These are phyloP conservation scores for Bassia scoparia DNA, from an alignment of 148 eudicot species.

Conservation along the genomic window DNA sequence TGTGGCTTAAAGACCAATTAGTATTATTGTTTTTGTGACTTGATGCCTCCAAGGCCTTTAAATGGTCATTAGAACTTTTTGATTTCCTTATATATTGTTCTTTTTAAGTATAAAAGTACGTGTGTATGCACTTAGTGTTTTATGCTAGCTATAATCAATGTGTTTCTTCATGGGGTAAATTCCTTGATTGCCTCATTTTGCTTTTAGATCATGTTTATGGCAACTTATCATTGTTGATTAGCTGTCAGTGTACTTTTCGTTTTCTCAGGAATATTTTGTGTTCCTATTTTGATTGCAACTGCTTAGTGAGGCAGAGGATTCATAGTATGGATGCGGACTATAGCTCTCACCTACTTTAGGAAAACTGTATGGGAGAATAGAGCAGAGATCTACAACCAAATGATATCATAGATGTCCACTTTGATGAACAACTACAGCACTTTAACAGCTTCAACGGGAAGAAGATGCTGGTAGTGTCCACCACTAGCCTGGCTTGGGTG, in stretches of 20 bases:
- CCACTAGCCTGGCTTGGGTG: slow-evolving; percentile 98
- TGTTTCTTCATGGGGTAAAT: no score
- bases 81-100: no score
- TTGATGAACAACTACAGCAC: slow-evolving; percentile 71
- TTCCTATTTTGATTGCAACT: slow-evolving; percentile 29
- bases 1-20: not conserved
- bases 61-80: no score
- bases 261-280: not conserved
- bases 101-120: no score
- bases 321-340: slow-evolving; percentile 97
- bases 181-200: no score
- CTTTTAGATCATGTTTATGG: not conserved
- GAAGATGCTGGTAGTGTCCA: slow-evolving; percentile 90
- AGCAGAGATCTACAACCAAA: slow-evolving; percentile 51
- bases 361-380: slow-evolving; percentile 81
- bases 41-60: no score
- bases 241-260: not conserved
- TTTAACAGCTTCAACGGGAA: slow-evolving; percentile 87
- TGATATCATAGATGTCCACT: slow-evolving; percentile 48
- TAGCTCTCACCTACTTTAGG: slow-evolving; percentile 96
- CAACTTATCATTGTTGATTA: no score
- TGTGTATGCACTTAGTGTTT: no score
- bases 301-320: slow-evolving; percentile 87
- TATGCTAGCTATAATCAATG: no score
- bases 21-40: not conserved